Evolutionary conservation across 164 flowering plant genomes (phyloP), one percentile per base, ranked within the genome.

Genomic region (Macadamia tetraphylla): DNA sequence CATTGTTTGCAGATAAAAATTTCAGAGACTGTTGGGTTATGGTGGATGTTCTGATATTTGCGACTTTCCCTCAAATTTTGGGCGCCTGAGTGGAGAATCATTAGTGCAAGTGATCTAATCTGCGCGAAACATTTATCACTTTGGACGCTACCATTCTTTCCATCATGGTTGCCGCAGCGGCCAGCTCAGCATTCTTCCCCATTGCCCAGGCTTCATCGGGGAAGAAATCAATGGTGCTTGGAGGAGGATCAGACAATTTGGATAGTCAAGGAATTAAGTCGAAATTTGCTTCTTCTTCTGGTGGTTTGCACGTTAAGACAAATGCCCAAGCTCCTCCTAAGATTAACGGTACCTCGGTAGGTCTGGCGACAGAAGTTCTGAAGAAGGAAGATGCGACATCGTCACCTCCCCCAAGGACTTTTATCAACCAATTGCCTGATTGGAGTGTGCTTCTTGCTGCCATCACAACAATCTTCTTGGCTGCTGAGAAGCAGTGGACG

Each of bases 361-460:
- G 81, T 55, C 68, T 72, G 55, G 51, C 81, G 12, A 65, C 76
- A 44, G 89, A 76, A 61, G 61, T 69, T 57, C 52, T 74, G 60
- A 86, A 75, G 80, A 71, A 11, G 58, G 85, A 77, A 11, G 84
- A 80, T 18, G 84, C 71, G 32, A 29, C 62, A 14, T 32, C 81
- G 9, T 77, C 90, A 0, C 83, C 83, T n/a, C 76, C 88, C 4
- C 88, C 90, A 0, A 81, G 95, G 79, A 91, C 98, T 6, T 92
- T 90, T 62, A 88, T 89, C 31, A 91, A 91, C 72, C 90, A 84
- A 59, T 76, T 87, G 71, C 98, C 98, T 66, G 98, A 94, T 77
- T 91, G 98, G 98, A 90, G 97, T 80, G 86, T 94, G 90, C 95
- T 94, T 63, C 93, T 94, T 76, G 94, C 96, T 70, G 96, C 97